Percentiles rank a stretch among this genome's conserved stretches.
Conservation (phyloP, 169 alveolate genomes). For the Eimeria sp. region DNA sequence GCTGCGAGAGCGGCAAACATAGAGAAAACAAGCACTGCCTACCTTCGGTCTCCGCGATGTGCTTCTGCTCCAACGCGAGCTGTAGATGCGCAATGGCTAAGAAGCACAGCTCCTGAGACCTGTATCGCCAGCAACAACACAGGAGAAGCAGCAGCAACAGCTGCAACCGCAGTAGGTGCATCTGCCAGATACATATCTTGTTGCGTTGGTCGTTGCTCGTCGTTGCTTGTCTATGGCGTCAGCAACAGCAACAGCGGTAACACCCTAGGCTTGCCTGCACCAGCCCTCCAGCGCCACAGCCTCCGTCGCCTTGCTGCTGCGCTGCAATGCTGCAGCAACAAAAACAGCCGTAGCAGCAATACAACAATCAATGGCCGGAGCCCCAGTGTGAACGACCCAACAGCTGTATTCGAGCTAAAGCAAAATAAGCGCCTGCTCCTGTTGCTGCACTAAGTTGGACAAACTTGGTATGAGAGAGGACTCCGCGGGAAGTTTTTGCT, state of each 20-base stretch:
- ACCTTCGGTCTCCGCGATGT: conserved; percentile 46
- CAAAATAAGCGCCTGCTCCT: background rate
- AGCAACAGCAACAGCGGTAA: background rate
- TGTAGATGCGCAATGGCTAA: conserved; percentile 43
- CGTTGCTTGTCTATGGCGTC: background rate
- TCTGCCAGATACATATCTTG: background rate
- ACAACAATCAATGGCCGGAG: background rate
- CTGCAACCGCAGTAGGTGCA: background rate
- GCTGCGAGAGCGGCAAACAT: background rate
- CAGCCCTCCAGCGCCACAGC: conserved; percentile 56
- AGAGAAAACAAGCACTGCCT: background rate
- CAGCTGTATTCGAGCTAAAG: background rate
- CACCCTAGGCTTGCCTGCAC: conserved; percentile 24
- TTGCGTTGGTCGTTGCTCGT: background rate
- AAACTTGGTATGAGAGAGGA: conserved; percentile 21
- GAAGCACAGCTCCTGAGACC: conserved; percentile 46
- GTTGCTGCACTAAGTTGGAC: background rate
- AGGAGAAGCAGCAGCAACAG: background rate
- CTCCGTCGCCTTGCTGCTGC: conserved; percentile 56
- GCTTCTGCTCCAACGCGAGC: conserved; percentile 54
- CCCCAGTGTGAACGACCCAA: background rate
- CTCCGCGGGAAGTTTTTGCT: conserved; percentile 13
- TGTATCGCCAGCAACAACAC: conserved; percentile 12
- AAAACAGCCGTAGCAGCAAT: background rate
- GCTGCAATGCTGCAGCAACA: conserved; percentile 63